These are phyloP conservation scores for Massarina eburnea DNA, from an alignment of 2,329 filamentous ascomycete species.

Conservation along the genomic window DNA sequence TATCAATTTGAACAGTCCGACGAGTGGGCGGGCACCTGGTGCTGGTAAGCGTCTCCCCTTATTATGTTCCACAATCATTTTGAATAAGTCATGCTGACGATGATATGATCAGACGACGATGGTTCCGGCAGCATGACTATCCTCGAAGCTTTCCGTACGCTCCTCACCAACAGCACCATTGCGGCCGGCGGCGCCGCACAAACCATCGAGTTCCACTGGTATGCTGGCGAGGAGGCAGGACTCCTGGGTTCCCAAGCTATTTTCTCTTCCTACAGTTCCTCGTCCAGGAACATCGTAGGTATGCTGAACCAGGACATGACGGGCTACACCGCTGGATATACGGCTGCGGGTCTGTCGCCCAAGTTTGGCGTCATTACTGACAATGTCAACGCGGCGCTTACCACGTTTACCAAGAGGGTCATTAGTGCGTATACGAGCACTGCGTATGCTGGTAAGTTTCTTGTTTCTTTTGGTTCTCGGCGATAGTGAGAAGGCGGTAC, in stretches of 20 bases:
- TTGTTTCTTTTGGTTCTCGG: too few species aligned
- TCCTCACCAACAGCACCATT: conserved; percentile 69
- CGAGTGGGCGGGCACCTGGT: conserved; percentile 75
- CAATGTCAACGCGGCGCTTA: too few species aligned
- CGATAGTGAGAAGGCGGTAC: too few species aligned
- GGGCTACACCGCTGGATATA: too few species aligned
- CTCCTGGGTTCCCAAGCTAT: conserved; percentile 83
- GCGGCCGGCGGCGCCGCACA: conserved; percentile 68
- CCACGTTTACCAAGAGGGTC: too few species aligned
- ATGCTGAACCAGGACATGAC: conserved; percentile 1
- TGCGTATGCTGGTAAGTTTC: too few species aligned
- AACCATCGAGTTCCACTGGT: conserved; percentile 94
- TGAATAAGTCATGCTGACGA: too few species aligned
- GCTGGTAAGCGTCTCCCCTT: conserved; percentile 48
- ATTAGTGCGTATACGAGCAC: too few species aligned
- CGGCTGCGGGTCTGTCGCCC: too few species aligned
- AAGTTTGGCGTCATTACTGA: too few species aligned
- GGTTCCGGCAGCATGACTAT: conserved; percentile 89
- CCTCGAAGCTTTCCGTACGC: conserved; percentile 77
- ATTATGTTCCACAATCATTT: too few species aligned
- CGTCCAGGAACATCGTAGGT: conserved; percentile 39
- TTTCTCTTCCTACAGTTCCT: conserved; percentile 73
- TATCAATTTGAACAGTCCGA: conserved; percentile 62
- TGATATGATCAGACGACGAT: too few species aligned
- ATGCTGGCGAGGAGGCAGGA: conserved; percentile 82